These are phyloP conservation scores for Arctium lappa DNA, from an alignment of 129 eudicot genomes.

Conservation along the genomic window DNA sequence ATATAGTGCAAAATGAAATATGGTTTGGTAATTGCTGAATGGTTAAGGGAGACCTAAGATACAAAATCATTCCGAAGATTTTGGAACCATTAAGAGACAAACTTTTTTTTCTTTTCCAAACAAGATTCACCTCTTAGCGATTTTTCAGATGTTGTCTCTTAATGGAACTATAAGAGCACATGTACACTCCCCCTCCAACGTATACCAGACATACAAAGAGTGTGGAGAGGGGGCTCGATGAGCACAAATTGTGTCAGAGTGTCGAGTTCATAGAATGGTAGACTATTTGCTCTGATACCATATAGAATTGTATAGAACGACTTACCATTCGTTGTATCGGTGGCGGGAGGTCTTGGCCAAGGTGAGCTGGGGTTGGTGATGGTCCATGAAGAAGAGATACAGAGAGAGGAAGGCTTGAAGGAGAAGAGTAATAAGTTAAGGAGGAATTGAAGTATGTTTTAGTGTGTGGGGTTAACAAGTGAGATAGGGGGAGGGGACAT, in stretches of 20 bases:
- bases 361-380: slow-evolving; percentile 54
- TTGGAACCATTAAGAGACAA: too few species aligned
- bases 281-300: not conserved
- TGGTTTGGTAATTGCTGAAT: too few species aligned
- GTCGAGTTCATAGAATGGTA: not conserved
- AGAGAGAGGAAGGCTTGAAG: slow-evolving; percentile 23
- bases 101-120: too few species aligned
- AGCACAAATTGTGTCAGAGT: not conserved
- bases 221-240: not conserved
- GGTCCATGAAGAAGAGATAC: slow-evolving; percentile 51
- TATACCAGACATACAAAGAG: not conserved
- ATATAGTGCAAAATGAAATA: too few species aligned
- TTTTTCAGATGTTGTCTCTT: too few species aligned
- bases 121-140: too few species aligned
- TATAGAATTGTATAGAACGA: not conserved
- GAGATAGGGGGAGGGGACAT: slow-evolving; percentile 41
- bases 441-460: not conserved
- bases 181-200: not conserved
- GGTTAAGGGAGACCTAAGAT: too few species aligned
- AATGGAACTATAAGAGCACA: too few species aligned
- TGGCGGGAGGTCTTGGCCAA: slow-evolving; percentile 65
- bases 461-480: slow-evolving; percentile 46
- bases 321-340: slow-evolving; percentile 84
- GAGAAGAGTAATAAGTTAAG: slow-evolving; percentile 17
- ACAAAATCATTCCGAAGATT: too few species aligned